Base-by-base conservation (phyloP, 2,329 filamentous ascomycete genomes). In the Annulohypoxylon truncatum region DNA sequence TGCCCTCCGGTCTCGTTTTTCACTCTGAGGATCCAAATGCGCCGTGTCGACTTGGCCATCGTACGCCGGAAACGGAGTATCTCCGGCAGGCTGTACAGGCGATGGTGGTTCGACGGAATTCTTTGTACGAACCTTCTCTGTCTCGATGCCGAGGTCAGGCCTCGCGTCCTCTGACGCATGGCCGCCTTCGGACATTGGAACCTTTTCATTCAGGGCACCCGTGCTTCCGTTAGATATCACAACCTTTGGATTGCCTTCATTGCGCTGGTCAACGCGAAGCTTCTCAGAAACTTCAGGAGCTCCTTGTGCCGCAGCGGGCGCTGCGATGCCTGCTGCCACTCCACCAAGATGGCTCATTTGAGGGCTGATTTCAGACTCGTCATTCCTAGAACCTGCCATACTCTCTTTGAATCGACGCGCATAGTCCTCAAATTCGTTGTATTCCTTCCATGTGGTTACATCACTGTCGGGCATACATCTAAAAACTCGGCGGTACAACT, bases 401-500 rank as follows among this genome's bases (percentile, higher is more conserved):
- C 82, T 86, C 72, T 91, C 89, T 60, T 87, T 86, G 82, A 99
- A 97, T 47, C 89, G 87, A 71, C 91, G 89, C 15, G 86, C 85
- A 77, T 97, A 98, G 3, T 89, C 85, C 57, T 87, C 85, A 75
- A 92, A 97, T 71, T 96, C 91, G 68, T 92, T 91, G 79, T 99
- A 99, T 69, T 97, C 92, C 71, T 92, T 90, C 96, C 96, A 99
- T 44, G 92, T 95, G 69, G 89, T 90, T 24, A 97, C 96, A 75
- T 97, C 93, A 54, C 90, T 97, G 77, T 99, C 96, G 1, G 96
- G 96, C 92, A 97, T 96, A 79, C 94, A 97, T 48, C 94, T 90
- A 82, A 99, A 99, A 7, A 99, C 95, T 66, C 92, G 89, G 29
- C 96, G 91, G 81, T 92, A 99, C 50, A 99, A 87, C 76, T 94